phyloP scores from a whole-genome alignment of 2,329 filamentous ascomycete genomes.

The Pseudogymnoascus sp. region DNA sequence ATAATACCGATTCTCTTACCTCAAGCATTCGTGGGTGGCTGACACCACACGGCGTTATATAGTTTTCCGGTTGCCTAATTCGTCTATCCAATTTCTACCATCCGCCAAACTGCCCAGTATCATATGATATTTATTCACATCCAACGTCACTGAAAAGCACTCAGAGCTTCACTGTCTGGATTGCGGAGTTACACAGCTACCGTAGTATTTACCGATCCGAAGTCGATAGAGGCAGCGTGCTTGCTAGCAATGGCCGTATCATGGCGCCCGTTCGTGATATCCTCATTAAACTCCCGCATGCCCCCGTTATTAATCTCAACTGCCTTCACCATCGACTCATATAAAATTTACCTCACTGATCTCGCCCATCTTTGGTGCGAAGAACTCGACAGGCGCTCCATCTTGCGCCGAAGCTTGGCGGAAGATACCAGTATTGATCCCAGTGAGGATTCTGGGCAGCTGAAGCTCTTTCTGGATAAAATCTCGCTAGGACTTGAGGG shows the following conservation, averaged over 20 bases:
- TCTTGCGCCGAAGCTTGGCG: conserved; percentile 54
- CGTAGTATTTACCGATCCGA: not conserved
- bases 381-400: conserved; percentile 50
- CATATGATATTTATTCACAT: not conserved
- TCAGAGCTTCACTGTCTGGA: not conserved
- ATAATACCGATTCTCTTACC: not conserved
- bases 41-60: not conserved
- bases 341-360: conserved; percentile 63
- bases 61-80: not conserved
- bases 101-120: not conserved
- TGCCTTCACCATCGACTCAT: conserved; percentile 47
- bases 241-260: not conserved
- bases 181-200: not conserved
- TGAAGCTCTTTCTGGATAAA: conserved; percentile 59
- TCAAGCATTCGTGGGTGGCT: not conserved
- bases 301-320: conserved; percentile 60
- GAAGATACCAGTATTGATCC: conserved; percentile 68
- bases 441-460: conserved; percentile 59
- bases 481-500: conserved; percentile 43
- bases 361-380: conserved; percentile 69
- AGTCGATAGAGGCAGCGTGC: not conserved
- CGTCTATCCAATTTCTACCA: not conserved
- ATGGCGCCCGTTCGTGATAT: conserved; percentile 2
- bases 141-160: not conserved
- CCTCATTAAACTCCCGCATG: conserved; percentile 21